Evolutionary conservation across 129 eudicot genomes (phyloP).

Genomic region (Centaurea solstitialis): DNA sequence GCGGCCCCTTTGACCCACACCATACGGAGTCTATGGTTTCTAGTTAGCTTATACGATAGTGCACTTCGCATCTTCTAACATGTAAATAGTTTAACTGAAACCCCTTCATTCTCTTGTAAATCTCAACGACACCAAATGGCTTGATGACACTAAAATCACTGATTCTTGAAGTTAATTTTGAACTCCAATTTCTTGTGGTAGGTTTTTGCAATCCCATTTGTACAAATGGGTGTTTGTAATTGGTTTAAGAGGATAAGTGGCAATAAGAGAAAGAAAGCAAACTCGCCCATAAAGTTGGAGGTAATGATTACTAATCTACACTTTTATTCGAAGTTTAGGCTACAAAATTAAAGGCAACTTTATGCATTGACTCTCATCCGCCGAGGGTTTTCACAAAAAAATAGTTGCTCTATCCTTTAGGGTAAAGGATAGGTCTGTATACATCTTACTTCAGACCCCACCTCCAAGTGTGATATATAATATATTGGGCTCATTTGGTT

Average conservation of each 20-base stretch:
- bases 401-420: not conserved
- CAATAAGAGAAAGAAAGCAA: constrained; percentile 35
- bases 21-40: no score
- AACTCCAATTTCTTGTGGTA: constrained; percentile 14
- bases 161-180: not conserved
- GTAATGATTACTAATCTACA: constrained; percentile 11
- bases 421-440: not conserved
- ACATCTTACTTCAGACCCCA: not conserved
- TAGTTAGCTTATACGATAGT: not conserved
- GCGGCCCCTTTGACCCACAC: no score
- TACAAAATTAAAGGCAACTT: not conserved
- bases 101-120: not conserved
- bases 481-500: no score
- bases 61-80: not conserved
- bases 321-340: not conserved
- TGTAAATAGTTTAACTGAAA: not conserved
- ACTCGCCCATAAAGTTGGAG: constrained; percentile 27
- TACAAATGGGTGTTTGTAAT: constrained; percentile 35
- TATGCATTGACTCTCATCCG: not conserved
- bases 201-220: constrained; percentile 6
- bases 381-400: not conserved
- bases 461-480: not conserved
- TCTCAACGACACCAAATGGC: not conserved
- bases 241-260: constrained; percentile 39
- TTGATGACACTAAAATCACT: not conserved